Evolutionary conservation across 129 eudicot genomes (phyloP).

Genomic region (Centrapalus pauciflorus): DNA sequence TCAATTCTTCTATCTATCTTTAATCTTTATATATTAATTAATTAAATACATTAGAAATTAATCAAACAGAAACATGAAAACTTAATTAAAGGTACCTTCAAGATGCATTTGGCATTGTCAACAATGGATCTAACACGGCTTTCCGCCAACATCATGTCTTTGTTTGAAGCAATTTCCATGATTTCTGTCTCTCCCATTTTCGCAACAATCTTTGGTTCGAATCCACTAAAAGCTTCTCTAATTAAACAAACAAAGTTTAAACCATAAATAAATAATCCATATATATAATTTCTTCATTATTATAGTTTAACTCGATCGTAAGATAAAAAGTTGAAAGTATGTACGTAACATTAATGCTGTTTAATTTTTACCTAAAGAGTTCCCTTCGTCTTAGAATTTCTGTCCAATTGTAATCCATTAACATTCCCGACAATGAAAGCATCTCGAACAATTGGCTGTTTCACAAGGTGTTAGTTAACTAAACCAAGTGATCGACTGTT

Average conservation of each 20-base stretch:
- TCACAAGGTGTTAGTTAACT: not conserved
- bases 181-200: constrained; percentile 75
- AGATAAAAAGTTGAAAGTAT: no score
- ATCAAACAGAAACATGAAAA: no score
- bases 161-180: constrained; percentile 50
- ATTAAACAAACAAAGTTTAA: not conserved
- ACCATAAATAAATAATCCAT: not conserved
- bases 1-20: no score
- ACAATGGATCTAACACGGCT: constrained; percentile 71
- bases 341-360: not conserved
- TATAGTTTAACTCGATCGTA: not conserved
- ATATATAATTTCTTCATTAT: not conserved
- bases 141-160: constrained; percentile 55
- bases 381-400: constrained; percentile 62
- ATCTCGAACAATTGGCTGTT: constrained; percentile 75
- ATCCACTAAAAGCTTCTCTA: constrained; percentile 74
- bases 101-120: constrained; percentile 81
- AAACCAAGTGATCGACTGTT: not conserved
- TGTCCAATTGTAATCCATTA: constrained; percentile 90
- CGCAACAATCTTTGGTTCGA: constrained; percentile 56
- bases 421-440: constrained; percentile 79
- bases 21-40: no score
- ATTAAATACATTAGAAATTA: no score
- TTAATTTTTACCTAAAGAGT: constrained; percentile 44
- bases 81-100: constrained; percentile 47